Conservation (phyloP, 73 alveolate species). For the Paramecium sexaurelia region DNA sequence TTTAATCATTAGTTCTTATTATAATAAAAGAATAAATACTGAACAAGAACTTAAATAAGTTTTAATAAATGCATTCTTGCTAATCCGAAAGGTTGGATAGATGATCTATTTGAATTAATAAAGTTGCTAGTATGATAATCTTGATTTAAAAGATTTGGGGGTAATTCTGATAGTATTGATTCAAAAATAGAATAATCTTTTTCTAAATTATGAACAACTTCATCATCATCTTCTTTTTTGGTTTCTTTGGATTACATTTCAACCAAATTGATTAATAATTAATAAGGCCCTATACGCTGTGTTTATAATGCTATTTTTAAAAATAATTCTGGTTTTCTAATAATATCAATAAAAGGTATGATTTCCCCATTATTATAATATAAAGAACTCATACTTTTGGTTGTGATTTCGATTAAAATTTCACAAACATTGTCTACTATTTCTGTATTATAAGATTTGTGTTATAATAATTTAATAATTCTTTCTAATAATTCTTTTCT, state of each 20-base stretch:
- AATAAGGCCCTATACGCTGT: neutral
- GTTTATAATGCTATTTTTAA: neutral
- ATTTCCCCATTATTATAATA: conserved; percentile 37
- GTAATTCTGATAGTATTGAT: neutral
- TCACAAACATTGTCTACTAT: conserved; percentile 52
- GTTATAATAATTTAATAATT: neutral
- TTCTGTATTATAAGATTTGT: neutral
- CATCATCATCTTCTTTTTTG: conserved; percentile 42
- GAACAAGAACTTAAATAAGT: neutral
- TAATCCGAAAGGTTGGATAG: conserved; percentile 22
- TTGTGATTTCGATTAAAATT: neutral
- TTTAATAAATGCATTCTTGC: neutral
- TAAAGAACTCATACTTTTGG: conserved; percentile 24
- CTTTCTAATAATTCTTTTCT: neutral
- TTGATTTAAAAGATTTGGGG: neutral
- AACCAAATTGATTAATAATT: conserved; percentile 13
- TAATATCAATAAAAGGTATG: conserved; percentile 20
- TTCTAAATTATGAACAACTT: conserved; percentile 20
- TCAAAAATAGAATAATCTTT: conserved; percentile 26
- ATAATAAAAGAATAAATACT: neutral
- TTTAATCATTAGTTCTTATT: neutral
- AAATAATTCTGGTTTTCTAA: conserved; percentile 23
- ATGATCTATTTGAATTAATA: neutral
- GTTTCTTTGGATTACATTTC: conserved; percentile 24
- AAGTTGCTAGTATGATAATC: neutral